Evolutionary conservation across 2,329 filamentous ascomycete genomes (phyloP), one percentile per base, ranked within the genome.

Genomic region (Penicillium sclerotiorum): DNA sequence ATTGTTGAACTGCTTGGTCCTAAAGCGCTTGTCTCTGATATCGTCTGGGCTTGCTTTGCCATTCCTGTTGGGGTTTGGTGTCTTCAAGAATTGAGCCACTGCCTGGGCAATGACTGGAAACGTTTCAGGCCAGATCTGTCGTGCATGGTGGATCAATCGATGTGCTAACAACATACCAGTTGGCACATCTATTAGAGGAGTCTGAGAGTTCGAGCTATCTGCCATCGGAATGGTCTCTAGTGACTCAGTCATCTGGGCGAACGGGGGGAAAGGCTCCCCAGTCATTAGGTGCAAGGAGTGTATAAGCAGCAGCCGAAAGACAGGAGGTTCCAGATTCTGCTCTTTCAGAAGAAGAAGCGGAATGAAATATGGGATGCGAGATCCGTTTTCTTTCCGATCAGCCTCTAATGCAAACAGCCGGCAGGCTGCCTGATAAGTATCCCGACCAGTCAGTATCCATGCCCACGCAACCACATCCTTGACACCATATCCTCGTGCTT

Each of bases 131-230:
- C 75, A 79, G 12, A 77, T 68, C 36, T 67, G 62, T 18, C 78
- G 74, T 49, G 80, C 78, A 67, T 80, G 77, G 15, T 74, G 74
- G 30, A 82, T 60, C 22, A 83, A 67, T 18, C 78, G 74, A 41
- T 73, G 61, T 43, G 77, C 70, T 23, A 79, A 63, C 17, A 68
- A 61, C 55, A 74, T 66, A 30, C 73, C 62, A 13, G 62, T 67
- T n/a, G 55, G 63, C 23, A 59, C 50, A 38, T 64, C 60, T 21
- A 69, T 53, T 43, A 50, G 49, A 32, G 57, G 57, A 44, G 47
- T 46, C 9, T 36, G 38, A 9, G 55, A 15, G 11, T 35, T 39
- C 2, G 41, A 27, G 8, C 22, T 17, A 12, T 37, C 23, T 20
- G 11, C 13, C 23, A 39, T 17, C 18, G 53, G 36, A 25, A 47